These are phyloP conservation scores for Euphrasia confusa DNA, from an alignment of 257 asterid genomes.

Conservation along the genomic window DNA sequence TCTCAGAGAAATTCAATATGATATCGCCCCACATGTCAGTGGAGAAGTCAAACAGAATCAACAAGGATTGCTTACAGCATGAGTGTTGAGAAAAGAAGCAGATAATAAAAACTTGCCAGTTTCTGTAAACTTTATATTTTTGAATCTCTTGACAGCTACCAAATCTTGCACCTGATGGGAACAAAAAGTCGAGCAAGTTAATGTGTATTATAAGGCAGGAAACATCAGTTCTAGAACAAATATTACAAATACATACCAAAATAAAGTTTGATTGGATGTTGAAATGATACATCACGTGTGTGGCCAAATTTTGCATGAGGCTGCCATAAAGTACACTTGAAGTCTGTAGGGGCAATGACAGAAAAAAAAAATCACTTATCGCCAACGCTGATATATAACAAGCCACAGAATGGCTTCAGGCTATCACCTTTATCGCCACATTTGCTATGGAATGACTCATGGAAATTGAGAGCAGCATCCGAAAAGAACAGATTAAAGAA, in stretches of 20 bases:
- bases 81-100: not conserved
- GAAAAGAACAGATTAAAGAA: slow-evolving; percentile 75
- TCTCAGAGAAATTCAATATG: too few relatives aligned
- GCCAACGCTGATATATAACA: slow-evolving; percentile 19
- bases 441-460: slow-evolving; percentile 63
- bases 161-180: slow-evolving; percentile 70
- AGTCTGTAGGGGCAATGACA: slow-evolving; percentile 41
- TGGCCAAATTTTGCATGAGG: slow-evolving; percentile 67
- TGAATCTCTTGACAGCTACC: slow-evolving; percentile 75
- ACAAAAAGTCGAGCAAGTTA: slow-evolving; percentile 21
- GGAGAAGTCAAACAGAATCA: not conserved
- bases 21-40: not conserved
- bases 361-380: slow-evolving; percentile 11
- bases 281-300: slow-evolving; percentile 77
- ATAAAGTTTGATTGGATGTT: slow-evolving; percentile 90
- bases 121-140: slow-evolving; percentile 54
- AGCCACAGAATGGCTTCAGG: slow-evolving; percentile 29
- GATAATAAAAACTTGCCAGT: slow-evolving; percentile 36
- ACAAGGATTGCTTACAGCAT: not conserved
- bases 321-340: slow-evolving; percentile 72
- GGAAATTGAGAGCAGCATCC: slow-evolving; percentile 57
- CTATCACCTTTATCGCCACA: slow-evolving; percentile 96
- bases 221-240: slow-evolving; percentile 22
- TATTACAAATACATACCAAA: slow-evolving; percentile 50
- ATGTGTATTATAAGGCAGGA: slow-evolving; percentile 19